These are phyloP conservation scores for Petunia hybrid DNA, from an alignment of 305 asterid species.

Conservation along the genomic window DNA sequence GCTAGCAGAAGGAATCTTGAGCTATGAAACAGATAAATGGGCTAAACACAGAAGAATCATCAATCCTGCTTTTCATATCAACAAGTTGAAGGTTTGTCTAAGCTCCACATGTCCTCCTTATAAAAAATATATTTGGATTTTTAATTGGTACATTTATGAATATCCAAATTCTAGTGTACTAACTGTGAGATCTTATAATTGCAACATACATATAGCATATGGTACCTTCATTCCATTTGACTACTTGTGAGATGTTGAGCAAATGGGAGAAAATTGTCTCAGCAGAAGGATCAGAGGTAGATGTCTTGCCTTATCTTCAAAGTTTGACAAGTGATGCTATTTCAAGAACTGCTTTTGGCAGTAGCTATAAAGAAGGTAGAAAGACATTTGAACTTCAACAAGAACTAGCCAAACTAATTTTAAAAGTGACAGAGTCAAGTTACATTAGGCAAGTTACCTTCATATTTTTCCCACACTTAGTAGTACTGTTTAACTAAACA, in stretches of 20 bases:
- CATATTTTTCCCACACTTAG: not conserved
- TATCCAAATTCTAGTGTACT: not conserved
- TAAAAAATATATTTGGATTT: too few relatives aligned
- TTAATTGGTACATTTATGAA: not conserved
- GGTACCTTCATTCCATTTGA: conserved; percentile 43
- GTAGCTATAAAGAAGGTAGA: conserved; percentile 54
- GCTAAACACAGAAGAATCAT: conserved; percentile 41
- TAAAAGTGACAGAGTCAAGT: conserved; percentile 26
- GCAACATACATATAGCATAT: conserved; percentile 38
- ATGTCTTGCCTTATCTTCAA: conserved; percentile 58
- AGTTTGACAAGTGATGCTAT: conserved; percentile 52
- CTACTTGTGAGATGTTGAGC: conserved; percentile 46
- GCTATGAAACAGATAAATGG: conserved; percentile 43
- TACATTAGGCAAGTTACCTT: conserved; percentile 47
- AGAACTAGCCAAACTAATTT: conserved; percentile 37
- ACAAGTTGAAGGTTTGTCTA: conserved; percentile 43
- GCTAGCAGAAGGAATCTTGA: conserved; percentile 48
- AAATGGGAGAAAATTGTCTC: conserved; percentile 53
- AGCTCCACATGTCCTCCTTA: not conserved
- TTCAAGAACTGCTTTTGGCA: conserved; percentile 61
- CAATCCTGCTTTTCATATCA: conserved; percentile 38
- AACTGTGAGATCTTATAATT: not conserved
- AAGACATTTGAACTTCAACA: conserved; percentile 50
- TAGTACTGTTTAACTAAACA: not conserved
- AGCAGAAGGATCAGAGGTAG: conserved; percentile 43